These are phyloP conservation scores for Trametes gibbosa DNA, from an alignment of 768 basidiomycete species.

Conservation along the genomic window DNA sequence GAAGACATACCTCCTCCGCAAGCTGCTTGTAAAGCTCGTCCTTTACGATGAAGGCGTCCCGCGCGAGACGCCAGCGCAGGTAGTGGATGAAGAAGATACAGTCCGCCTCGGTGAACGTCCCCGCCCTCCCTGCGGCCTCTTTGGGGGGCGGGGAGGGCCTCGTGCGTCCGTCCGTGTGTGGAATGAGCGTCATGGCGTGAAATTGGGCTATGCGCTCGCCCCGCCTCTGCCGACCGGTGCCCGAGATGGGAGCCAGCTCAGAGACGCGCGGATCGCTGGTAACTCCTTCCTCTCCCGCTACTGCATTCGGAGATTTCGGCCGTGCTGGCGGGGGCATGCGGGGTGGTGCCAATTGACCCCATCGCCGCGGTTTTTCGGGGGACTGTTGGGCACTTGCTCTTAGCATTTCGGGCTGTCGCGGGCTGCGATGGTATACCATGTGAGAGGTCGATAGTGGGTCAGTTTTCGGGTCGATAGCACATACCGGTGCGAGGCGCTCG, in stretches of 20 bases:
- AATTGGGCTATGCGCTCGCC: background rate
- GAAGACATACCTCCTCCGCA: background rate
- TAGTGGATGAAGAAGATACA: conserved; percentile 7
- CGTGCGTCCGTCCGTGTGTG: background rate
- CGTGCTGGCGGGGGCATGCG: no score
- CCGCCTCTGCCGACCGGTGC: background rate
- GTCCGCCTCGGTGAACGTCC: conserved; percentile 5
- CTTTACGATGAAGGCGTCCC: background rate
- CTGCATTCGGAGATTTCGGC: no score
- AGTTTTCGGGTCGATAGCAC: no score
- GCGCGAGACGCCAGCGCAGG: conserved; percentile 1
- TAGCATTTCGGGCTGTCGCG: no score
- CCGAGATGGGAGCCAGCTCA: background rate
- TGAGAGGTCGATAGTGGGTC: no score
- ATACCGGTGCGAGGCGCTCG: background rate
- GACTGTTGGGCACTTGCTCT: no score
- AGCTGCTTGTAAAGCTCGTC: background rate
- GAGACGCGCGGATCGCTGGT: background rate
- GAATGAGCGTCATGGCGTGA: conserved; percentile 1
- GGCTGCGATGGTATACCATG: no score
- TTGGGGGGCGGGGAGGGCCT: background rate
- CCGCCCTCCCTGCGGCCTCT: background rate
- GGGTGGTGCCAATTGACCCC: no score
- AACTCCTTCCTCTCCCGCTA: background rate
- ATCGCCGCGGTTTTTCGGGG: no score